Evolutionary conservation across 208 protist genomes (phyloP), one percentile per base, ranked within the genome.

Genomic region (Naegleria lovaniensis): DNA sequence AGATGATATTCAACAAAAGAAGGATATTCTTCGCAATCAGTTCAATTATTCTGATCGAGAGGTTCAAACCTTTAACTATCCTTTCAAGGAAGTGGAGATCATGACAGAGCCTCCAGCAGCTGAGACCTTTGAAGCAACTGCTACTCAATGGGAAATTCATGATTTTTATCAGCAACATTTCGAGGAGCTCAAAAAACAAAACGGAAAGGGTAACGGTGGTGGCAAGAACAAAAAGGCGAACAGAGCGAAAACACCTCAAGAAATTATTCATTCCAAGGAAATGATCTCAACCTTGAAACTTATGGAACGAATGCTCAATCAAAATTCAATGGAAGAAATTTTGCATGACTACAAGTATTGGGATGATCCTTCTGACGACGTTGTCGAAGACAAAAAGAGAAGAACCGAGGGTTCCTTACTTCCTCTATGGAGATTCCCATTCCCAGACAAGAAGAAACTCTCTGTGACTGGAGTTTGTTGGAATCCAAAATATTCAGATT

Each of bases 21-120:
- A 88, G 16, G 67, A 79, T 36, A 97, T 97, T 86, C 93, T 98
- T 16, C 97, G 98, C 90, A 99, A 99, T 94, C 97, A 99, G 95
- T 99, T 99, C 94, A 99, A 99, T 95, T 99, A 98, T 95, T 97
- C 95, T 83, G 97, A 98, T 59, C 96, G 98, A 67, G 97, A 96
- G 39, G 97, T 95, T 91, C 98, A 99, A 93, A 98, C 97, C 22
- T 97, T 99, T 94, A 98, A 98, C 93, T 94, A 97, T 59, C 83
- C 93, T 41, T 91, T 96, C 90, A 94, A 95, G 92, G 95, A 97
- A 92, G 92, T 94, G 19, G 92, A 90, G 51, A 94, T 98, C 7
- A 94, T 98, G 89, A 98, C 97, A 7, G 97, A 98, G 91, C 97
- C 97, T 36, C 97, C 97, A 43, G 96, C 97, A 92, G 95, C 96